Base-by-base conservation (phyloP, 2,329 filamentous ascomycete species). In the Talaromyces sp. region DNA sequence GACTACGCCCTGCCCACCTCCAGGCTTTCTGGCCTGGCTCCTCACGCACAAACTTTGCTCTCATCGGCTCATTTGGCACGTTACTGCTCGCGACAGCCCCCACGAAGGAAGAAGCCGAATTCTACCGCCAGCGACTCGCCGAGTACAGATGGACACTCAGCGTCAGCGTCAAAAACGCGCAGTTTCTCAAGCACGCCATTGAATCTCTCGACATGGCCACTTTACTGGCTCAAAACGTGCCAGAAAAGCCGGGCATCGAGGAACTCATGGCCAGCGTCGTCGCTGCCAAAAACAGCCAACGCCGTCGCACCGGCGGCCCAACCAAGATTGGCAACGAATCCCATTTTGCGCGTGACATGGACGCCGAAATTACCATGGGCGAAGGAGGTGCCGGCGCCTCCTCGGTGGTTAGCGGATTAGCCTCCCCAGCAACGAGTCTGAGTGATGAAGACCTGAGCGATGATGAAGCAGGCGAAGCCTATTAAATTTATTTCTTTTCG, bases 91-190 rank as follows among this genome's bases (percentile, higher is more conserved):
- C 93, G 10, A 96, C 93, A 0, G 90, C 90, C 0, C 91, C 91
- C 0, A 91, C 90, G 0, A 83, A 86, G 55, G 92, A 97, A 71
- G 93, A 98, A 74, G 91, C 90, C 0, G 91, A 95, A 32, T 98
- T 96, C 82, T 99, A 98, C 76, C 86, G 90, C 41, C 84, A 90
- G 13, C 82, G 93, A 1, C 77, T 98, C 24, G 88, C 87, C 62
- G 93, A 99, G 76, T 98, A 97, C 71, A 85, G 91, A 55, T 99
- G 93, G 93, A 97, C 93, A 10, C 80, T 98, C 59, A 89, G 89
- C 9, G 93, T 98, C 54, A 93, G 89, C 74, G 88, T 86, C 51
- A 91, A 91, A 72, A 86, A 89, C 54, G 84, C 83, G 11, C 77
- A 72, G 56, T 78, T 78, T 65, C 68, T 78, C 63, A 62, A 73